Base-by-base conservation (phyloP, 257 asterid species). In the Sherardia arvensis region DNA sequence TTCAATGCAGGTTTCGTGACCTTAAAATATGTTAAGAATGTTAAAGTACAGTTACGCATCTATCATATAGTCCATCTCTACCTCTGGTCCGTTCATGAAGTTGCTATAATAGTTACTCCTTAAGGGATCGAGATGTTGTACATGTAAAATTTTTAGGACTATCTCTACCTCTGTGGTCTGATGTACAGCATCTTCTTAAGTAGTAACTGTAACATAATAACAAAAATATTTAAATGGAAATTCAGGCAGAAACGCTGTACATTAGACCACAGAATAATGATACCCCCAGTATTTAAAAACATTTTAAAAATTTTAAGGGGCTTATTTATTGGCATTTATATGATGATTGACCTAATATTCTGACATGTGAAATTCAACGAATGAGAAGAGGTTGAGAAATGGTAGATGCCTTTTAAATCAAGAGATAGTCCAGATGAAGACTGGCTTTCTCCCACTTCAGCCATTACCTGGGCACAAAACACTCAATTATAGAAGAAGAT, bases 61-160 rank as follows among this genome's bases (percentile, higher is more conserved):
- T 53, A 67, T 55, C 10, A 58, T 10, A 18, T 45, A 48, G 28
- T 45, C 72, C 62, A n/a, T n/a, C 40, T 26, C 30, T 84, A 89
- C 96, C 93, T 89, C 96, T 17, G 96, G 93, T 12, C 91, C 96
- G 75, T 89, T 89, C n/a, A n/a, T n/a, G n/a, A n/a, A n/a, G n/a
- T n/a, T n/a, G n/a, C n/a, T n/a, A n/a, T n/a, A n/a, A n/a, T n/a
- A n/a, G n/a, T n/a, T n/a, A n/a, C n/a, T n/a, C n/a, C n/a, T n/a
- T n/a, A n/a, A n/a, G n/a, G n/a, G n/a, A n/a, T n/a, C n/a, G n/a
- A n/a, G n/a, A n/a, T n/a, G n/a, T n/a, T n/a, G n/a, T n/a, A n/a
- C n/a, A n/a, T n/a, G n/a, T n/a, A n/a, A n/a, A n/a, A n/a, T n/a
- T n/a, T n/a, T n/a, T n/a, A n/a, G n/a, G n/a, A n/a, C n/a, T n/a